Conservation (phyloP, 495 filamentous ascomycete genomes). For the Podospora tetraspora region DNA sequence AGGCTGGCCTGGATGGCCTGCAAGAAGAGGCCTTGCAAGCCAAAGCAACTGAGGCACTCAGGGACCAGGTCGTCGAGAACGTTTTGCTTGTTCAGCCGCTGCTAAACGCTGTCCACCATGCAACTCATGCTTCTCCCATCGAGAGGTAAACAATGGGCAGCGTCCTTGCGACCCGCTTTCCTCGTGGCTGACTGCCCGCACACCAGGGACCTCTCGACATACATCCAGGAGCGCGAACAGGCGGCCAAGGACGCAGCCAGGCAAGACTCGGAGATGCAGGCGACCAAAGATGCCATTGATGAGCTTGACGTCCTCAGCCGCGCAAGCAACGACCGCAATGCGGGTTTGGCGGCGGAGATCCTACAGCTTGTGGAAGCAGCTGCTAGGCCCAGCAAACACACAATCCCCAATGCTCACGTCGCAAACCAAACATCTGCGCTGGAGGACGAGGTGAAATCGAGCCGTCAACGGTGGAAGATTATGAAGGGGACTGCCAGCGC, state of each 20-base stretch:
- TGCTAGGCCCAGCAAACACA: constrained; percentile 44
- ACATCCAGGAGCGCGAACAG: constrained; percentile 62
- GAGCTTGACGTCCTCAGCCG: constrained; percentile 53
- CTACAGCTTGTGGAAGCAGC: constrained; percentile 56
- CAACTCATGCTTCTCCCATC: constrained; percentile 55
- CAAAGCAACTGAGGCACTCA: constrained; percentile 60
- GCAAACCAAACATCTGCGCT: constrained; percentile 47
- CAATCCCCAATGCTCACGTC: constrained; percentile 47
- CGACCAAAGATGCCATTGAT: constrained; percentile 45
- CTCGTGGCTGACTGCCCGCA: not conserved
- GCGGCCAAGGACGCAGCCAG: constrained; percentile 56
- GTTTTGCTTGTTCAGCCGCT: constrained; percentile 66
- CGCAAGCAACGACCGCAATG: constrained; percentile 52
- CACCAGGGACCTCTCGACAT: constrained; percentile 58
- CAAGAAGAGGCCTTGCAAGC: constrained; percentile 64
- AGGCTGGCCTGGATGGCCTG: constrained; percentile 44
- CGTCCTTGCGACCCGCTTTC: not conserved
- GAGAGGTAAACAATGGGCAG: constrained; percentile 55
- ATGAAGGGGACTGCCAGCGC: constrained; percentile 71
- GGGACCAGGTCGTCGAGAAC: constrained; percentile 59
- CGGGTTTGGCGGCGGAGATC: constrained; percentile 53
- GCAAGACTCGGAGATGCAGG: constrained; percentile 46
- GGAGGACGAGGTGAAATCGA: constrained; percentile 51
- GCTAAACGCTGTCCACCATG: constrained; percentile 69
- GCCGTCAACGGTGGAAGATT: constrained; percentile 60